Percentiles rank a stretch among this genome's conserved stretches.
phyloP scores from a whole-genome alignment of 2,329 filamentous ascomycete species.

The Penicillium sp. region DNA sequence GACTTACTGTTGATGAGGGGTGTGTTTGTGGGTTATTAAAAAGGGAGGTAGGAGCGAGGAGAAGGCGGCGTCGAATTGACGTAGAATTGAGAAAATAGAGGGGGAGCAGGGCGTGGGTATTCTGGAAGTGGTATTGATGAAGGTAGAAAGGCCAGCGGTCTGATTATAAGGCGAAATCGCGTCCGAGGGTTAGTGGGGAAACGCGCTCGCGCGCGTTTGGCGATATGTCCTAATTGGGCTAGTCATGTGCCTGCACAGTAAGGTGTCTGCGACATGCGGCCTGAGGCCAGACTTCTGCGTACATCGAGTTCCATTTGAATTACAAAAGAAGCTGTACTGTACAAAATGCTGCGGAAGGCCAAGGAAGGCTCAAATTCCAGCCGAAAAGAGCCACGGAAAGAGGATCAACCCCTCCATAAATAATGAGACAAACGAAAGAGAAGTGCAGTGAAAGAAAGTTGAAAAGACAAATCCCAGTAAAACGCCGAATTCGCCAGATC shows the following conservation, averaged over 20 bases:
- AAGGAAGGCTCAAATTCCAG: not conserved
- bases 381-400: not conserved
- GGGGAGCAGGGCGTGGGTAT: not conserved
- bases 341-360: not conserved
- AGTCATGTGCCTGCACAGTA: constrained; percentile 20
- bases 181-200: constrained; percentile 30
- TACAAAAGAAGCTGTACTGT: not conserved
- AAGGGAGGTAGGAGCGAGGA: not conserved
- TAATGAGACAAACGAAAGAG: constrained; percentile 12
- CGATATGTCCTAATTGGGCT: constrained; percentile 32
- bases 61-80: not conserved
- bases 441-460: constrained; percentile 10
- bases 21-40: constrained; percentile 8
- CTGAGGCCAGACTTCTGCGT: not conserved
- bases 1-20: constrained; percentile 32
- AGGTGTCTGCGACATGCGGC: constrained; percentile 4
- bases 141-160: constrained; percentile 19
- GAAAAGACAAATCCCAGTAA: constrained; percentile 16
- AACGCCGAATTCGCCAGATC: constrained; percentile 34
- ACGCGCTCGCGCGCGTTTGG: constrained; percentile 31
- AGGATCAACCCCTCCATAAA: not conserved
- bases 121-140: constrained; percentile 12
- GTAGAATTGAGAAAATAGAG: not conserved
- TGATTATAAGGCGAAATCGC: constrained; percentile 28
- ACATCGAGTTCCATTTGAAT: not conserved